A percentile compares a stretch with the other conserved stretches of the same genome.
These are phyloP conservation scores for Dillenia suffruticosa DNA, from an alignment of 164 flowering plant genomes.

Conservation along the genomic window DNA sequence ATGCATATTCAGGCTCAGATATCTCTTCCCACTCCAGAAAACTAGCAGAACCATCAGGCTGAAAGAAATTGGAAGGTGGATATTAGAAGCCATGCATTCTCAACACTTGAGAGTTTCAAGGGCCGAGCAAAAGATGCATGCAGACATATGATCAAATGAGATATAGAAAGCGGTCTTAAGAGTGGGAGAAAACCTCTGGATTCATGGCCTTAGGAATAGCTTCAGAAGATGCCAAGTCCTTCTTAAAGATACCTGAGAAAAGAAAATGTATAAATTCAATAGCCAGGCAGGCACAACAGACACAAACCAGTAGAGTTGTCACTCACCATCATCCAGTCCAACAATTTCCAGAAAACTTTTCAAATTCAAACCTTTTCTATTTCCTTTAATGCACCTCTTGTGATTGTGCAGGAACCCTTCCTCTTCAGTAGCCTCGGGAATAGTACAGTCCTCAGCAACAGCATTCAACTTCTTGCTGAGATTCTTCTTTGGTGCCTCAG, in stretches of 20 bases:
- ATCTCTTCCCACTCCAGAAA: conserved; percentile 4
- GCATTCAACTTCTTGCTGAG: conserved; percentile 15
- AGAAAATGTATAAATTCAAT: neutral
- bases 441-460: conserved; percentile 18
- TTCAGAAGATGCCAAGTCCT: conserved; percentile 2
- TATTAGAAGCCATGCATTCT: neutral
- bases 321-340: conserved; percentile 39
- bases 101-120: neutral
- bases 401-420: conserved; percentile 66
- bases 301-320: neutral
- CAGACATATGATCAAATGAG: neutral
- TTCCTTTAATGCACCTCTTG: conserved; percentile 48
- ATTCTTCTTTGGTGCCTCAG: conserved; percentile 28
- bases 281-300: neutral
- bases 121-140: too few species aligned
- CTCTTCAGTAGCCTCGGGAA: conserved; percentile 17
- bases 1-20: neutral
- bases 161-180: neutral
- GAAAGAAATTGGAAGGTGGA: neutral
- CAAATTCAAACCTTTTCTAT: conserved; percentile 24
- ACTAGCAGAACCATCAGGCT: conserved; percentile 4
- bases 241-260: conserved; percentile 2
- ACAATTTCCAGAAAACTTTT: conserved; percentile 33
- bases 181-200: conserved; percentile 2
- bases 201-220: neutral